These are phyloP conservation scores for Flaveria linearis DNA, from an alignment of 129 eudicot species.

Conservation along the genomic window DNA sequence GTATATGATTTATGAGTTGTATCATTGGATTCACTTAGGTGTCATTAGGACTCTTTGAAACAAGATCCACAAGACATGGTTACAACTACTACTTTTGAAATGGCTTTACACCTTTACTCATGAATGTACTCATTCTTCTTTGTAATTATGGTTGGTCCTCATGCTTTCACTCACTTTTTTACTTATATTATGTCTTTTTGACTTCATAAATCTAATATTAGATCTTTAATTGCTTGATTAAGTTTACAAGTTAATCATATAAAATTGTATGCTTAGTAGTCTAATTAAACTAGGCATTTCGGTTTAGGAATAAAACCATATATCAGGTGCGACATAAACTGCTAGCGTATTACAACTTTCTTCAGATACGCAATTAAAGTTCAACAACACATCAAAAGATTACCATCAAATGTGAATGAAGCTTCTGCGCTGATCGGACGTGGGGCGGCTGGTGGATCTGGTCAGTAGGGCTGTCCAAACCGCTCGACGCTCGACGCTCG, in stretches of 20 bases:
- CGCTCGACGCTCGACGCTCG: too few species aligned
- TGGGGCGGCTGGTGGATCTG: too few species aligned
- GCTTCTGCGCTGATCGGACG: too few species aligned
- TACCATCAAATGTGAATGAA: too few species aligned
- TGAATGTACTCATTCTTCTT: conserved; percentile 37
- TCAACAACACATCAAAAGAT: conserved; percentile 15
- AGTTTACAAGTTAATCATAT: neutral
- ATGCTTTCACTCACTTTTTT: conserved; percentile 37
- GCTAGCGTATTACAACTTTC: neutral
- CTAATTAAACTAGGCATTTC: neutral
- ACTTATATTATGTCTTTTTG: neutral
- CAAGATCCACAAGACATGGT: conserved; percentile 40
- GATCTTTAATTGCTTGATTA: neutral
- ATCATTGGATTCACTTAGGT: conserved; percentile 33
- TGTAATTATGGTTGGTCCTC: conserved; percentile 30
- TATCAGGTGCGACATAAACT: neutral
- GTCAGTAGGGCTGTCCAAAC: too few species aligned
- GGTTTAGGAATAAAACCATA: neutral
- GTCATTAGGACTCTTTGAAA: conserved; percentile 28
- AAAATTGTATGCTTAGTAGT: neutral
- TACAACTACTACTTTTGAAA: conserved; percentile 35
- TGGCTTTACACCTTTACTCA: conserved; percentile 45
- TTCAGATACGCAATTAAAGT: neutral
- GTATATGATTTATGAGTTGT: conserved; percentile 23
- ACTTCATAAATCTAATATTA: neutral